Evolutionary conservation across 192 early-diverging fungal genomes (phyloP).

Genomic region (Coemansia sp.): DNA sequence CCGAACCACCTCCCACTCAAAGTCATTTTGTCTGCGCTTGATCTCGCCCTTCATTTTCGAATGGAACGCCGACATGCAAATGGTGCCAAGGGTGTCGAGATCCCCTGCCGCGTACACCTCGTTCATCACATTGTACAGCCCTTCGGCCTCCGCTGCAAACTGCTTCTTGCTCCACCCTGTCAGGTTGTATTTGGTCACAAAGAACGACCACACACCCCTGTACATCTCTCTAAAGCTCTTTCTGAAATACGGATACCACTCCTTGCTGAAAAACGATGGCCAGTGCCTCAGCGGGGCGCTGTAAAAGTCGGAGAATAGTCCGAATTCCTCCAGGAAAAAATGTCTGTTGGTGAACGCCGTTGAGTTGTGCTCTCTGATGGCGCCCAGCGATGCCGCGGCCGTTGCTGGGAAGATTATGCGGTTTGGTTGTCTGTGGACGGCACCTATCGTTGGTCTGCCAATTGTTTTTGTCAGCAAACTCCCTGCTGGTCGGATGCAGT

Average conservation of each 20-base stretch:
- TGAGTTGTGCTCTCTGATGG: constrained; percentile 15
- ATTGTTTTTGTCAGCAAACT: too few relatives aligned
- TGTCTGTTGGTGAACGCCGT: constrained; percentile 18
- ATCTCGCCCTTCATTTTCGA: constrained; percentile 64
- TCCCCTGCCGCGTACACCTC: constrained; percentile 68
- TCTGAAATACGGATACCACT: constrained; percentile 6
- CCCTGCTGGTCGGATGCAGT: not conserved
- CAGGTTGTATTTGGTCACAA: constrained; percentile 29
- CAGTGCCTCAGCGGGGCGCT: constrained; percentile 15
- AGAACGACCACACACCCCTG: constrained; percentile 15
- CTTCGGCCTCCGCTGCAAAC: constrained; percentile 62
- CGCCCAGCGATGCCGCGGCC: not conserved
- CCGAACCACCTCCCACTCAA: constrained; percentile 65
- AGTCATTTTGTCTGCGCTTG: constrained; percentile 55
- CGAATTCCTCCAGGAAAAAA: constrained; percentile 35
- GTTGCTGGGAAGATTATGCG: not conserved
- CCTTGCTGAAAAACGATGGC: constrained; percentile 20
- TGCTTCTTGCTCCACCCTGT: constrained; percentile 55
- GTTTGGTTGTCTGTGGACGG: too few relatives aligned
- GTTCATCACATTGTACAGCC: constrained; percentile 66
- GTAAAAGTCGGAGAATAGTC: constrained; percentile 25
- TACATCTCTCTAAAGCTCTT: not conserved
- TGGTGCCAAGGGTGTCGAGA: constrained; percentile 55
- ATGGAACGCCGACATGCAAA: constrained; percentile 63
- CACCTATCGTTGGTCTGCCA: not conserved